Evolutionary conservation across 2,329 filamentous ascomycete genomes (phyloP).

Genomic region (Cladosporium sp.): DNA sequence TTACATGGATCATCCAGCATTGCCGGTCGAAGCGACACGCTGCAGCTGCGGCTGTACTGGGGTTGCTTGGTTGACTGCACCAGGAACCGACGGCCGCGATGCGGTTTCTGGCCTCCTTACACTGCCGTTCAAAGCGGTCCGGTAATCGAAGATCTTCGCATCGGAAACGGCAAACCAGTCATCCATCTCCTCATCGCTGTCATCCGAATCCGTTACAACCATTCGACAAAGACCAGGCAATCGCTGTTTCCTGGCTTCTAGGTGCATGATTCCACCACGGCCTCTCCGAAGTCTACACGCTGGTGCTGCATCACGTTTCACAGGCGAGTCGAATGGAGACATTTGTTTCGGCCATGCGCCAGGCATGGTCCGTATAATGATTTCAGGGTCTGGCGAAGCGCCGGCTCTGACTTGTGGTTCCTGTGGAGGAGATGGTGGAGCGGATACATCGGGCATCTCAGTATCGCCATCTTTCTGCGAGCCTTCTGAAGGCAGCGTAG

Average conservation of each 20-base stretch:
- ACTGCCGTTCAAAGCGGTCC: conserved; percentile 51
- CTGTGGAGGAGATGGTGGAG: conserved; percentile 13
- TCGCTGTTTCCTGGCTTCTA: conserved; percentile 56
- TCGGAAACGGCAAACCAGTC: conserved; percentile 27
- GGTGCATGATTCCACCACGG: conserved; percentile 77
- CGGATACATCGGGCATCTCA: conserved; percentile 30
- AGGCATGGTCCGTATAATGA: conserved; percentile 21
- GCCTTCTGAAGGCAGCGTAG: conserved; percentile 41
- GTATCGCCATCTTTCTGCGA: conserved; percentile 37
- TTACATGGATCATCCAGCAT: conserved; percentile 4
- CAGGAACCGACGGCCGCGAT: conserved; percentile 7
- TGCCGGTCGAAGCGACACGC: conserved; percentile 7
- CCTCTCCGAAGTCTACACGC: conserved; percentile 81
- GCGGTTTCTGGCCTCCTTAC: conserved; percentile 14
- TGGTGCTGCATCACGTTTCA: conserved; percentile 38
- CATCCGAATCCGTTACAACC: conserved; percentile 67
- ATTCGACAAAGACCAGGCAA: conserved; percentile 22
- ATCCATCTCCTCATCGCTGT: conserved; percentile 73
- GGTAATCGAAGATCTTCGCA: conserved; percentile 65
- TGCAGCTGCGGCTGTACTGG: conserved; percentile 9
- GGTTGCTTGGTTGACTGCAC: not conserved
- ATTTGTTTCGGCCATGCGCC: conserved; percentile 16
- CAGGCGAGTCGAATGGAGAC: conserved; percentile 11
- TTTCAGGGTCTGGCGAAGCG: conserved; percentile 22
- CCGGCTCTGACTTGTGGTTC: conserved; percentile 21